These are phyloP conservation scores for Urtica urens DNA, from an alignment of 306 rosid genomes.

Conservation along the genomic window DNA sequence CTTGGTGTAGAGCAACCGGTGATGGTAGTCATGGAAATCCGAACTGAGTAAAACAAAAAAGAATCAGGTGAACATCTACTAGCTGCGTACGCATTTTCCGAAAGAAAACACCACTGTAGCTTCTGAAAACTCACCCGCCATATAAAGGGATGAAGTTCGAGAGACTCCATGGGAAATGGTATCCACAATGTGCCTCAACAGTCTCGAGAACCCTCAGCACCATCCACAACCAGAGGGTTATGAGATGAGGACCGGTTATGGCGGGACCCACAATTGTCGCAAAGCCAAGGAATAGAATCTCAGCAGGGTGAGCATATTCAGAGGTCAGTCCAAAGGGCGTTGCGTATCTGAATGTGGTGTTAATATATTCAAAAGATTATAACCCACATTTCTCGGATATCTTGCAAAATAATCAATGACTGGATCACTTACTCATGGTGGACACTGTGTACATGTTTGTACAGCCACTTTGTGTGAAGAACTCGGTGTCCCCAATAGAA, in stretches of 20 bases:
- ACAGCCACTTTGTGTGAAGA: conserved; percentile 93
- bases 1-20: conserved; percentile 84
- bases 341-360: conserved; percentile 54
- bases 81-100: conserved; percentile 2
- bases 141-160: conserved; percentile 83
- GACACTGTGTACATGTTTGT: conserved; percentile 89
- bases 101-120: no score
- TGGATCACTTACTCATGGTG: conserved; percentile 81
- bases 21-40: conserved; percentile 96
- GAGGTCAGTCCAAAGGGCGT: conserved; percentile 95
- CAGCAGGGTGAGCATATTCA: conserved; percentile 97
- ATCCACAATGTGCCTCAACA: conserved; percentile 93
- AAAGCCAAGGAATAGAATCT: conserved; percentile 94
- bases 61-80: conserved; percentile 4
- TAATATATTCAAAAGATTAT: conserved; percentile 8
- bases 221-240: conserved; percentile 96
- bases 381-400: background rate
- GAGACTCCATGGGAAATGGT: conserved; percentile 92
- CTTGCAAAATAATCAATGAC: background rate
- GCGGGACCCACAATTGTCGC: conserved; percentile 95
- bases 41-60: conserved; percentile 40
- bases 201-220: conserved; percentile 86
- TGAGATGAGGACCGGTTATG: conserved; percentile 86
- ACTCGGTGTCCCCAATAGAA: conserved; percentile 98
- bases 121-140: conserved; percentile 71